These are phyloP conservation scores for Somion occarium DNA, from an alignment of 1,284 basidiomycete genomes.

Conservation along the genomic window DNA sequence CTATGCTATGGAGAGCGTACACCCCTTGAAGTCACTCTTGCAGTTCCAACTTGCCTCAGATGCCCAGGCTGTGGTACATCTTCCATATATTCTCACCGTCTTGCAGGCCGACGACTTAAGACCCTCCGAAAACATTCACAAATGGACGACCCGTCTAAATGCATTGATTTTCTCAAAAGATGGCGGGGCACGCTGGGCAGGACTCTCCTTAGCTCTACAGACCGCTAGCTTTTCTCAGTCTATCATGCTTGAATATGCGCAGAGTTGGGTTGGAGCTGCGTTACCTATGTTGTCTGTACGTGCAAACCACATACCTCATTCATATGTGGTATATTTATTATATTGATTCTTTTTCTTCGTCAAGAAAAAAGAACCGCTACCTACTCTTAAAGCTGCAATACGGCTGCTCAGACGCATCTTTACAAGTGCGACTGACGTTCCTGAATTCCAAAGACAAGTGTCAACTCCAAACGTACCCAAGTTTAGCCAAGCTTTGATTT, in stretches of 20 bases:
- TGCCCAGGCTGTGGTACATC: conserved; percentile 46
- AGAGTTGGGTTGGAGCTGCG: conserved; percentile 61
- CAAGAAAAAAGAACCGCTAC: conserved; percentile 63
- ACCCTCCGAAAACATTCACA: conserved; percentile 60
- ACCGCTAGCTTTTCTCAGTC: conserved; percentile 52
- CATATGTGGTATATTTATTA: conserved; percentile 10
- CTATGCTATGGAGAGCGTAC: conserved; percentile 26
- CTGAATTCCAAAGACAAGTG: conserved; percentile 76
- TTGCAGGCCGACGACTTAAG: conserved; percentile 46
- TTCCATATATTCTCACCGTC: conserved; percentile 52
- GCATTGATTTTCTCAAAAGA: conserved; percentile 73
- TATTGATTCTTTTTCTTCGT: conserved; percentile 2
- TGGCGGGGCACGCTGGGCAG: conserved; percentile 68
- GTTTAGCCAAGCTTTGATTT: conserved; percentile 53
- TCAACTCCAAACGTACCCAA: conserved; percentile 67
- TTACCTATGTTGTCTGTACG: conserved; percentile 65
- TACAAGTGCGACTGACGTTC: conserved; percentile 46
- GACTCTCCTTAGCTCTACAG: conserved; percentile 64
- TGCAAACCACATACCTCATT: conserved; percentile 24
- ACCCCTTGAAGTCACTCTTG: conserved; percentile 60
- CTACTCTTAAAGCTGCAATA: conserved; percentile 54
- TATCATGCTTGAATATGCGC: conserved; percentile 63
- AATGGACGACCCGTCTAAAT: conserved; percentile 68
- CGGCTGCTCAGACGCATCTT: conserved; percentile 60
- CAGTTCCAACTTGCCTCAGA: conserved; percentile 70